Base-by-base conservation (phyloP, 345 rosid species). In the Ailanthus altissimus region DNA sequence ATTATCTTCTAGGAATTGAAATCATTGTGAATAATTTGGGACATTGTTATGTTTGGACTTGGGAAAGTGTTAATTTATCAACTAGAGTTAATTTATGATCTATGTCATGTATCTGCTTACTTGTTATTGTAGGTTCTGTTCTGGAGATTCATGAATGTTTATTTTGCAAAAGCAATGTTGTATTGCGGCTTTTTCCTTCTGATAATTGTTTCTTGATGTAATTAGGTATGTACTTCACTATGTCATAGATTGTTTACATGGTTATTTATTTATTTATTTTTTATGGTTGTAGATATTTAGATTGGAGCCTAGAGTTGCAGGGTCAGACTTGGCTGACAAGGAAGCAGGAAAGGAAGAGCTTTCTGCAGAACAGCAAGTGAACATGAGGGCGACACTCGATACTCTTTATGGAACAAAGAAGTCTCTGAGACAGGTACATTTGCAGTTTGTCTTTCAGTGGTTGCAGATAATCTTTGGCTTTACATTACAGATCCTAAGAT, bases 271-370 rank as follows among this genome's bases (percentile, higher is more conserved):
- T n/a, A 63, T 40, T 43, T 45, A 26, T 43, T 45, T 49, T 42
- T 28, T 71, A 20, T 79, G n/a, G 62, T 73, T 78, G 40, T 75
- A 94, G 98, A 83, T 94, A 77, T 75, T 92, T n/a, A 89, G 97
- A 83, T 76, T 94, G 90, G 97, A 92, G 63, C 91, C 94, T 6
- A 84, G 77, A 67, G 70, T 89, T 78, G 81, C 77, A 64, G 51
- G 38, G 49, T 46, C 51, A 16, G 85, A 75, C 64, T 11, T 67
- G 53, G 81, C 59, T 47, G 88, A 84, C 12, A 70, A 84, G 66
- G 90, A 88, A 70, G 80, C 76, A 32, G 75, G 75, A 28, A 76
- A 63, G 43, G 63, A 64, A 13, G 93, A 90, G 68, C 36, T 50
- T 63, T 76, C 84, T 65, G 77, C 40, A n/a, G 80, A 68, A 38